Percentiles rank a stretch among this genome's conserved stretches.
These are phyloP conservation scores for Mycena sanguinolenta DNA, from an alignment of 768 basidiomycete genomes.

Conservation along the genomic window DNA sequence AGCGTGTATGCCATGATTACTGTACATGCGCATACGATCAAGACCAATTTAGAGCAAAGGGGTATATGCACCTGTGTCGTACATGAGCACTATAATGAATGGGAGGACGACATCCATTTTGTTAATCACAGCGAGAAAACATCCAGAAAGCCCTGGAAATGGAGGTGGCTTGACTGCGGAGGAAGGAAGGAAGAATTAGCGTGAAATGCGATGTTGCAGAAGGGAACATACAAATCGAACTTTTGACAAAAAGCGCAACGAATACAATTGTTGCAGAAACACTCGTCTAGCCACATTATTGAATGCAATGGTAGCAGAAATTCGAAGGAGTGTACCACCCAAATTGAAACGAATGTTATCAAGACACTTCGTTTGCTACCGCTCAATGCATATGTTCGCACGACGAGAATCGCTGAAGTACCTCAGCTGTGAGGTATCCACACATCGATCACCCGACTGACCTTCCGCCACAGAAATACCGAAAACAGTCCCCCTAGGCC, in stretches of 20 bases:
- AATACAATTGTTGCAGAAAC: neutral
- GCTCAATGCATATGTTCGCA: slow-evolving; percentile 26
- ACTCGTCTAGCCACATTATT: neutral
- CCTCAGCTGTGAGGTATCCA: neutral
- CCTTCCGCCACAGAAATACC: slow-evolving; percentile 24
- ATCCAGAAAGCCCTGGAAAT: slow-evolving; percentile 3
- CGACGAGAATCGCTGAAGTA: slow-evolving; percentile 17
- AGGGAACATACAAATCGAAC: slow-evolving; percentile 6
- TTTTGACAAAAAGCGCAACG: neutral
- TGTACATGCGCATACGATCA: slow-evolving; percentile 19
- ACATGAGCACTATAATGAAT: slow-evolving; percentile 17
- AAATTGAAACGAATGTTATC: slow-evolving; percentile 14
- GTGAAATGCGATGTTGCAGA: neutral
- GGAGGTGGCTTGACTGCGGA: no score
- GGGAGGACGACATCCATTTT: slow-evolving; percentile 2
- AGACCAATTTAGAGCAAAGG: no score
- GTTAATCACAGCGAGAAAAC: neutral
- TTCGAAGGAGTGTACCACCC: neutral
- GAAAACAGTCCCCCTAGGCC: slow-evolving; percentile 18
- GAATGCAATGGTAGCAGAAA: neutral
- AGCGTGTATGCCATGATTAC: no score
- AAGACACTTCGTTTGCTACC: slow-evolving; percentile 11
- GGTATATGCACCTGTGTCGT: slow-evolving; percentile 16
- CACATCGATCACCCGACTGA: neutral
- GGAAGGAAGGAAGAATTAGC: no score